Evolutionary conservation across 1,284 basidiomycete genomes (phyloP), one percentile per base, ranked within the genome.

Genomic region (Ceratobasidium sp.): DNA sequence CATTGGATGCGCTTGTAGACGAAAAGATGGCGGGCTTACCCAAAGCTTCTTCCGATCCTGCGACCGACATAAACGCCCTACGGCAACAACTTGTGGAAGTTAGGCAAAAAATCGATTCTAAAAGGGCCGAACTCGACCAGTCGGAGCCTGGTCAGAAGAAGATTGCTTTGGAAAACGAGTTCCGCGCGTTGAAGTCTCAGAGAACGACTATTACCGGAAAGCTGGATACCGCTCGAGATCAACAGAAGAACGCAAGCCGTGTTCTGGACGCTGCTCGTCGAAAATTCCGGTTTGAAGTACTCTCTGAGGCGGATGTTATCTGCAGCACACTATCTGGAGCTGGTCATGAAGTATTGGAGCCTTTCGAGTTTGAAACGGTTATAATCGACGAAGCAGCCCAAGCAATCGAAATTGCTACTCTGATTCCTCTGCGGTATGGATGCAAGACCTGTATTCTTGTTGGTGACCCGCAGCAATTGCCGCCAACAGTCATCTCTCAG

Each of bases 351-450:
- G 87, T 88, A 69, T 84, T 99, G 60, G 89, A 92, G 72, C 84
- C 88, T 16, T 89, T 94, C 76, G 92, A 96, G 69, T 98, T 98
- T 78, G 96, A 98, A 77, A 94, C 97, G 80, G 89, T 99, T 75
- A 91, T 99, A 78, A 97, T 99, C 76, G 97, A 99, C 79, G 97
- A 99, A 81, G 97, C 97, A 0, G 97, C 97, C 0, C 97, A 99
- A 81, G 93, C 96, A 3, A 92, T 98, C 58, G 97, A 99, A 80
- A 85, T 98, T 72, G 96, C 93, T 78, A 94, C 96, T n/a, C 82
- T 99, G 73, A 99, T 99, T 75, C 97, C 97, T 45, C 84, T 99
- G 72, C 96, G 94, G 78, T 99, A 96, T 81, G 87, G 87, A 41
- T 93, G 90, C 78, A 86, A 85, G 71, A 88, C 90, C 41, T 98